Evolutionary conservation across 1,139 yeast genomes (phyloP).

Genomic region (Saccharomyces hybrid): DNA sequence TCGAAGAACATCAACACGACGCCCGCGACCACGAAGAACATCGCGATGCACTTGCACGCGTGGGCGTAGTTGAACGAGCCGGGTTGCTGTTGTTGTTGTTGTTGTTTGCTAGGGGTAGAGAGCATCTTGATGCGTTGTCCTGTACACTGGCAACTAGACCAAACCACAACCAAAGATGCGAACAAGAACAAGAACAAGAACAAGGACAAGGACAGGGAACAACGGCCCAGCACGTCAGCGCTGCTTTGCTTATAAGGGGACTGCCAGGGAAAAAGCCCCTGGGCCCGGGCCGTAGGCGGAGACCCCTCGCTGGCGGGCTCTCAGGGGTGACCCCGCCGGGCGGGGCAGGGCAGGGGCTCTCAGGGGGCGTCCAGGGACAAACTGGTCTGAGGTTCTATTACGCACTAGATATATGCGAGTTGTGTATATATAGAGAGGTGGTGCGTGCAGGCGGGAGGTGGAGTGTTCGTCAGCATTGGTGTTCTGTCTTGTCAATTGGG

Average conservation of each 20-base stretch:
- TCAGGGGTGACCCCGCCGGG: background rate
- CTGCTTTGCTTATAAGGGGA: constrained; percentile 1
- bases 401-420: background rate
- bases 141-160: too few relatives aligned
- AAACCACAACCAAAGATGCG: too few relatives aligned
- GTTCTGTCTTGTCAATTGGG: background rate
- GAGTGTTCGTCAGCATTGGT: background rate
- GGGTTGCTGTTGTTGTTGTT: background rate
- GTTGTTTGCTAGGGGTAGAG: background rate
- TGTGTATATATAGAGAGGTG: background rate
- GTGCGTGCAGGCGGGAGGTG: background rate
- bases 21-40: constrained; percentile 9
- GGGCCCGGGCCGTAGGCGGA: background rate
- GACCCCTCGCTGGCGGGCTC: background rate
- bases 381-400: background rate
- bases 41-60: constrained; percentile 5
- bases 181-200: too few relatives aligned
- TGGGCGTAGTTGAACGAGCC: background rate
- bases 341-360: background rate
- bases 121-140: background rate
- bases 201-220: background rate
- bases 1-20: constrained; percentile 10
- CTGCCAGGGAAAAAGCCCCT: background rate
- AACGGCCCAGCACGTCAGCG: background rate
- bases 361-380: background rate